A percentile compares a stretch with the other conserved stretches of the same genome.
phyloP scores from a whole-genome alignment of 2,329 filamentous ascomycete genomes.

The Fonsecaea multimorphosa region DNA sequence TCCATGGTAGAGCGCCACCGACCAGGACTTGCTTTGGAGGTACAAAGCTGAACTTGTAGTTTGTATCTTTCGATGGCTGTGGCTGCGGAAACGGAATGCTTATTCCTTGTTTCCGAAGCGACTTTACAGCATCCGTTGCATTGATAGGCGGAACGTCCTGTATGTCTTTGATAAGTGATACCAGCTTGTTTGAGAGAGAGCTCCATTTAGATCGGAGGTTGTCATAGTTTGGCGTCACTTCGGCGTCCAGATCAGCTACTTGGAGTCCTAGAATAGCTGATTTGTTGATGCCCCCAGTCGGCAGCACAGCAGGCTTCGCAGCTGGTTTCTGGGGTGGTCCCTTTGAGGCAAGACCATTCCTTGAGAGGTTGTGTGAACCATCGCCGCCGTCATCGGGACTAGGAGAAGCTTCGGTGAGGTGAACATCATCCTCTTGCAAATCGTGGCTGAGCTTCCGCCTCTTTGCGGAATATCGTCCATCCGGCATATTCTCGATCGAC shows the following conservation, averaged over 20 bases:
- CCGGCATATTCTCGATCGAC: conserved; percentile 7
- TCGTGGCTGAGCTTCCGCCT: conserved; percentile 42
- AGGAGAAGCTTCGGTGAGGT: background rate
- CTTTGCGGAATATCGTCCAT: conserved; percentile 37
- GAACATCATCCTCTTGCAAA: conserved; percentile 11
- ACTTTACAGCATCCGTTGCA: conserved; percentile 70
- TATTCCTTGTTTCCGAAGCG: conserved; percentile 70
- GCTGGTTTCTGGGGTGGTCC: background rate
- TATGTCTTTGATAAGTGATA: conserved; percentile 63
- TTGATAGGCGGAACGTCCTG: conserved; percentile 57
- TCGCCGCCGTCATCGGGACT: background rate
- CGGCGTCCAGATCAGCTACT: conserved; percentile 66
- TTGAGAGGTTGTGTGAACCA: background rate
- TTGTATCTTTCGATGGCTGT: conserved; percentile 73
- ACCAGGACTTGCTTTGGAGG: conserved; percentile 82
- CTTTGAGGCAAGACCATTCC: background rate
- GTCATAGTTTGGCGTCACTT: conserved; percentile 64
- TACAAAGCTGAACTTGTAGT: conserved; percentile 80
- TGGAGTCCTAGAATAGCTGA: conserved; percentile 52
- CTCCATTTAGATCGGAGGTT: conserved; percentile 52
- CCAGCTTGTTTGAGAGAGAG: conserved; percentile 58
- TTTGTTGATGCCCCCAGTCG: conserved; percentile 31
- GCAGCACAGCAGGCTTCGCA: conserved; percentile 16
- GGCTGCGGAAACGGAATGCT: conserved; percentile 86
- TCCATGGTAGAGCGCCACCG: conserved; percentile 82